Conservation (phyloP, 2,329 filamentous ascomycete species). For the Aspergillus transmontanensis region DNA sequence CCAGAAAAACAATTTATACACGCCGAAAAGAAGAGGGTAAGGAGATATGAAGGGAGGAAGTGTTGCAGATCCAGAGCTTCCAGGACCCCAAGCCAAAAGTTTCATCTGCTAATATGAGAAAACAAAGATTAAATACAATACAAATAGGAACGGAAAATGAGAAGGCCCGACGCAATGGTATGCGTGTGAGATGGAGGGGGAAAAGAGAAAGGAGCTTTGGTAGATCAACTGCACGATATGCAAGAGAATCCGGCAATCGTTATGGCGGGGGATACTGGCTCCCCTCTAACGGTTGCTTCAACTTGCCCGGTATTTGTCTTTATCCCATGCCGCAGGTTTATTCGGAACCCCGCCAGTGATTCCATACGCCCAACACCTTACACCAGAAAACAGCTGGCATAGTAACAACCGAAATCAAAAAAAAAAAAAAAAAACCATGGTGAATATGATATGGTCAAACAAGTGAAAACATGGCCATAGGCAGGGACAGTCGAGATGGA, state of each 20-base stretch:
- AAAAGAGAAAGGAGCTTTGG: conserved; percentile 21
- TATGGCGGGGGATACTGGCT: conserved; percentile 12
- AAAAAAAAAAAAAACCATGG: conserved; percentile 1
- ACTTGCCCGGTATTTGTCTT: conserved; percentile 19
- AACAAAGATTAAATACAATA: conserved; percentile 36
- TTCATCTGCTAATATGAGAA: conserved; percentile 15
- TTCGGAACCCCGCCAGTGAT: conserved; percentile 20
- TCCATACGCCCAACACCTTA: conserved; percentile 31
- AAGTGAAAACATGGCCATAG: conserved; percentile 8
- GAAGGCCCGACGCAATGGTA: conserved; percentile 12
- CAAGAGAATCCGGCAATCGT: conserved; percentile 11
- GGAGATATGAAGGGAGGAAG: conserved; percentile 2
- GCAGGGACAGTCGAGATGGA: conserved; percentile 17
- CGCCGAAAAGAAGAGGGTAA: conserved; percentile 5
- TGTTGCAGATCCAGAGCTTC: conserved; percentile 12
- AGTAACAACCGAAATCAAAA: conserved; percentile 24
- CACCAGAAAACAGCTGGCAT: conserved; percentile 24
- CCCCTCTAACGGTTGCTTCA: conserved; percentile 6
- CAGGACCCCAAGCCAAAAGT: conserved; percentile 12
- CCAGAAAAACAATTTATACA: conserved; percentile 11
- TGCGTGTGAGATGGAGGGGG: conserved; percentile 19
- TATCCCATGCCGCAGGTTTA: conserved; percentile 21
- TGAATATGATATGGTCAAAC: conserved; percentile 11
- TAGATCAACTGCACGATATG: conserved; percentile 13
- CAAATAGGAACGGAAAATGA: conserved; percentile 25